Percentiles rank a stretch among this genome's conserved stretches.
Conservation (phyloP, 345 rosid genomes). For the Gossypium stocksii region DNA sequence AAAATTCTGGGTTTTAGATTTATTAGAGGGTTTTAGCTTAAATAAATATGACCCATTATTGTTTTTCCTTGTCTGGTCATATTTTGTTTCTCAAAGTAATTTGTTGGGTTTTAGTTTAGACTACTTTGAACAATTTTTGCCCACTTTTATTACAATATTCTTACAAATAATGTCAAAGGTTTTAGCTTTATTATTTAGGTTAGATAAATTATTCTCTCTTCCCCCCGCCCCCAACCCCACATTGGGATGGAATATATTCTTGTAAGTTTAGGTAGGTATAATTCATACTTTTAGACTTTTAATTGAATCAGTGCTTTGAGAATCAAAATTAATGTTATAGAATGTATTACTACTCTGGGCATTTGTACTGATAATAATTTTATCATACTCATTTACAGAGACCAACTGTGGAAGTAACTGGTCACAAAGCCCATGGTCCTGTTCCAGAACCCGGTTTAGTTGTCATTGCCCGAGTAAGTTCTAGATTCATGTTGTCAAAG, state of each 20-base stretch:
- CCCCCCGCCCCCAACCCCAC: background rate
- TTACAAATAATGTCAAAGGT: background rate
- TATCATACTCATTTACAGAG: conserved; percentile 37
- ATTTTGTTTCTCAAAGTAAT: background rate
- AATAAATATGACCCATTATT: background rate
- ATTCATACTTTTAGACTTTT: background rate
- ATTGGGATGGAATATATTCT: background rate
- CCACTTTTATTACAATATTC: background rate
- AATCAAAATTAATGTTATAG: background rate
- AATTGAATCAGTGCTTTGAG: background rate
- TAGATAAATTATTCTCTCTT: background rate
- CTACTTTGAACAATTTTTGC: background rate
- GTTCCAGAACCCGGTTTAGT: conserved; percentile 84
- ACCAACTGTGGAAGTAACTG: conserved; percentile 69
- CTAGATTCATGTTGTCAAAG: background rate
- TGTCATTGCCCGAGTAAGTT: conserved; percentile 72
- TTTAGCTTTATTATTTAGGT: background rate
- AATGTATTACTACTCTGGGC: background rate
- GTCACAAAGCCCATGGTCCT: conserved; percentile 78
- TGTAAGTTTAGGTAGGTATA: conserved; percentile 5
- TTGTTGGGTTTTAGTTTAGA: background rate
- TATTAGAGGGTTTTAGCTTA: background rate
- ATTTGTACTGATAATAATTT: background rate
- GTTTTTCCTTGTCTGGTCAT: background rate
- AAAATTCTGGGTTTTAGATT: conserved; percentile 11